A percentile compares a stretch with the other conserved stretches of the same genome.
Evolutionary conservation across 1,284 basidiomycete species (phyloP).

Genomic region (Entoloma clypeatum): DNA sequence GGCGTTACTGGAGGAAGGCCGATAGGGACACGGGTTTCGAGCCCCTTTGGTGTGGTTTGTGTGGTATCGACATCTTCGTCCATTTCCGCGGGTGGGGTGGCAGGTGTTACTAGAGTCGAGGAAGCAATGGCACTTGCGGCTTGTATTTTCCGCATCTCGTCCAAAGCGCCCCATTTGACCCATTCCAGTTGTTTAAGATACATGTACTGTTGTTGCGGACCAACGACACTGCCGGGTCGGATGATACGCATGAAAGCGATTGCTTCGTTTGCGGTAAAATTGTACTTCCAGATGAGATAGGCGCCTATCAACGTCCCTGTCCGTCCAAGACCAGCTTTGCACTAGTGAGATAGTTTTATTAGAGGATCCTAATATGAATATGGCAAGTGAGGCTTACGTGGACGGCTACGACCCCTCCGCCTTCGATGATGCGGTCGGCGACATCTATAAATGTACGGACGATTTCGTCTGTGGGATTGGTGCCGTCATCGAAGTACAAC

Average conservation of each 20-base stretch:
- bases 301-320: conserved; percentile 96
- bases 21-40: conserved; percentile 29
- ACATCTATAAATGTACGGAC: conserved; percentile 86
- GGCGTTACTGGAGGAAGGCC: conserved; percentile 72
- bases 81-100: conserved; percentile 72
- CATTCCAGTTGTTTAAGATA: conserved; percentile 94
- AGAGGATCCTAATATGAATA: conserved; percentile 9
- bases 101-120: conserved; percentile 60
- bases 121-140: conserved; percentile 40
- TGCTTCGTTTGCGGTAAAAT: conserved; percentile 97
- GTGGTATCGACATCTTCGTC: conserved; percentile 54
- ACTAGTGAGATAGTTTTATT: conserved; percentile 45
- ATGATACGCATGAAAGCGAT: conserved; percentile 99
- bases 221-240: conserved; percentile 93
- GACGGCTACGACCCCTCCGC: conserved; percentile 82
- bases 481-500: conserved; percentile 98
- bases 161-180: conserved; percentile 88
- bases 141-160: conserved; percentile 60
- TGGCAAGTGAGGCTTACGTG: conserved; percentile 57
- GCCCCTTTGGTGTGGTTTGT: conserved; percentile 39
- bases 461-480: conserved; percentile 94
- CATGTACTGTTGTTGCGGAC: conserved; percentile 93
- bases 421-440: conserved; percentile 74
- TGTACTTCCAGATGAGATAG: conserved; percentile 98
- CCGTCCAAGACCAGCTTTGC: conserved; percentile 90